Percentiles rank a stretch among this genome's conserved stretches.
These are phyloP conservation scores for Cystobasidium sp. DNA, from an alignment of 1,284 basidiomycete genomes.

Conservation along the genomic window DNA sequence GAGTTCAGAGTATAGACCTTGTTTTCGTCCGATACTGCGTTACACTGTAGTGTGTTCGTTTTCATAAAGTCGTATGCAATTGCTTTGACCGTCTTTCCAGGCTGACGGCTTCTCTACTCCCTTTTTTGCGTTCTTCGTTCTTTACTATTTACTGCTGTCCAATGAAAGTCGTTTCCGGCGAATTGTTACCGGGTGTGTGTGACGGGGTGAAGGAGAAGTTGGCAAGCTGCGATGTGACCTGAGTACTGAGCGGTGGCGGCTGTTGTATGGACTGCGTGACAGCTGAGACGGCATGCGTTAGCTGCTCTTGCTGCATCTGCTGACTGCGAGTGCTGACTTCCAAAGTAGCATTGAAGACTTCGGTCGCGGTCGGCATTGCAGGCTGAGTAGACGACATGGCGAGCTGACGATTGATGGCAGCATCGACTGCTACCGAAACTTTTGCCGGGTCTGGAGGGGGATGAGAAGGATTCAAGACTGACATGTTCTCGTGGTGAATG, in stretches of 20 bases:
- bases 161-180: slow-evolving; percentile 33
- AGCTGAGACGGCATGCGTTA: slow-evolving; percentile 31
- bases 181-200: slow-evolving; percentile 30
- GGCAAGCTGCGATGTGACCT: slow-evolving; percentile 33
- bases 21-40: too few relatives aligned
- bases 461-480: slow-evolving; percentile 34
- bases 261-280: slow-evolving; percentile 23
- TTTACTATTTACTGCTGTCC: slow-evolving; percentile 13
- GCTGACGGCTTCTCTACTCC: too few relatives aligned
- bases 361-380: slow-evolving; percentile 26
- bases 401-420: slow-evolving; percentile 35
- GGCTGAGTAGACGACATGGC: slow-evolving; percentile 21
- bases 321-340: slow-evolving; percentile 40
- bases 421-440: slow-evolving; percentile 30
- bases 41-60: too few relatives aligned
- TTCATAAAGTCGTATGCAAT: too few relatives aligned
- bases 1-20: too few relatives aligned
- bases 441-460: slow-evolving; percentile 31
- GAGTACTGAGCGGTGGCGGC: slow-evolving; percentile 18
- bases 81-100: too few relatives aligned
- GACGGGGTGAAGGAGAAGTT: slow-evolving; percentile 41
- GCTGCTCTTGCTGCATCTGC: slow-evolving; percentile 42
- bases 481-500: slow-evolving; percentile 42
- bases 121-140: too few relatives aligned
- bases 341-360: slow-evolving; percentile 42